A percentile compares a stretch with the other conserved stretches of the same genome.
Conservation (phyloP, 169 alveolate genomes). For the Besnoitia besnoiti region DNA sequence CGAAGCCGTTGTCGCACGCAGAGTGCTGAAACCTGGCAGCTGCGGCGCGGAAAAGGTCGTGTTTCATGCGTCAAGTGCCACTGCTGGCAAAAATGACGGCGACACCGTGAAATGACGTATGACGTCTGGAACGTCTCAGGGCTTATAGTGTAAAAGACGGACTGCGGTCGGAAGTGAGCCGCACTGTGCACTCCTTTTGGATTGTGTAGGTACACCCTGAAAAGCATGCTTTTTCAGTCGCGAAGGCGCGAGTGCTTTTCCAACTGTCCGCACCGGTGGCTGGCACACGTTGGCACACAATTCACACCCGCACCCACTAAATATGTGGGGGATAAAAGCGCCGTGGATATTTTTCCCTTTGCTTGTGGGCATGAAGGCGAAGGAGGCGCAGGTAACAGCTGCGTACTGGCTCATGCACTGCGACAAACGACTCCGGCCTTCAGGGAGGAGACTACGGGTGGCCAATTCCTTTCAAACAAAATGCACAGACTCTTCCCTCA, state of each 20-base stretch:
- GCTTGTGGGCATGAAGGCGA: neutral
- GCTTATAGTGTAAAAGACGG: too few species aligned
- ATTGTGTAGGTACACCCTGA: neutral
- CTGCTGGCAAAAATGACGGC: too few species aligned
- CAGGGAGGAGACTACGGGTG: neutral
- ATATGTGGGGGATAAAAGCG: neutral
- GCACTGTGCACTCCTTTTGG: neutral
- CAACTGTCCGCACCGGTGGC: neutral
- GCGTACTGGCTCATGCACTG: neutral
- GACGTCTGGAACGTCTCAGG: neutral
- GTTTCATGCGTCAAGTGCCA: too few species aligned
- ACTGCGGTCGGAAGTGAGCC: neutral
- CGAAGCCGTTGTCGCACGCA: too few species aligned
- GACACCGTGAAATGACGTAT: neutral
- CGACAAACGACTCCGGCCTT: neutral
- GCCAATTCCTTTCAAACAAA: conserved; percentile 69
- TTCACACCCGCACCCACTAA: neutral
- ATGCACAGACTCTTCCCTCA: conserved; percentile 70
- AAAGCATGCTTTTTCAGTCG: neutral
- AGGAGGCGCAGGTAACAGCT: neutral
- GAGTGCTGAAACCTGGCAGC: too few species aligned
- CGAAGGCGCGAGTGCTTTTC: neutral
- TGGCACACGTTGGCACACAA: neutral
- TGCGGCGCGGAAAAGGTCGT: too few species aligned
- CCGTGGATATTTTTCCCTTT: neutral